A percentile compares a stretch with the other conserved stretches of the same genome.
phyloP scores from a whole-genome alignment of 2,329 filamentous ascomycete genomes.

The Ophiostoma triangulosporum region DNA sequence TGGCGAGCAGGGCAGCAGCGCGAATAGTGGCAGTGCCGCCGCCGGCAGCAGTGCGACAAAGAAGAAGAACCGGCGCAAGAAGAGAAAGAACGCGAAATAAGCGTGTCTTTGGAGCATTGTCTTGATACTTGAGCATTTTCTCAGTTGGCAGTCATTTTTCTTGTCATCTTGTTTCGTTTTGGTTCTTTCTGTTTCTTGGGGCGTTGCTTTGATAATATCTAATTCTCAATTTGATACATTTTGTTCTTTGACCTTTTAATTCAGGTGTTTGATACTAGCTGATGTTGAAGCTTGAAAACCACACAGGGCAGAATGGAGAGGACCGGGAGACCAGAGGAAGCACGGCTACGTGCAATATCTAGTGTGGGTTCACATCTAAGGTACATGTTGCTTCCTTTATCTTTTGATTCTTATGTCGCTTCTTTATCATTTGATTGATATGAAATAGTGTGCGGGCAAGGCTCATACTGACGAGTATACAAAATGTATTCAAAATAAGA shows the following conservation, averaged over 20 bases:
- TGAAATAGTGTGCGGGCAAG: background rate
- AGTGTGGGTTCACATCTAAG: no score
- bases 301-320: background rate
- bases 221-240: background rate
- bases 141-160: background rate
- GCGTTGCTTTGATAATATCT: background rate
- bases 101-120: background rate
- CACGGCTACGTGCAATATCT: background rate
- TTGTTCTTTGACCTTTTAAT: background rate
- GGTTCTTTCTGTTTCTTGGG: background rate
- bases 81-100: conserved; percentile 13
- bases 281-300: background rate
- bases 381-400: no score
- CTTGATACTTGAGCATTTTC: background rate
- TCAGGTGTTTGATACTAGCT: background rate
- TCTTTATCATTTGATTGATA: background rate
- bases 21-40: conserved; percentile 6
- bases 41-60: conserved; percentile 15
- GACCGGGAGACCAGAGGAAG: background rate
- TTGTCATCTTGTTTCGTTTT: background rate
- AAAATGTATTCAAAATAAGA: background rate
- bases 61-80: conserved; percentile 27
- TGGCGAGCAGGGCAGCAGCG: background rate
- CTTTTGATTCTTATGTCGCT: background rate
- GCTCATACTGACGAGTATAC: background rate